Percentiles rank a stretch among this genome's conserved stretches.
phyloP scores from a whole-genome alignment of 352 stramenopile genomes.

The Blastocystis sp. region DNA sequence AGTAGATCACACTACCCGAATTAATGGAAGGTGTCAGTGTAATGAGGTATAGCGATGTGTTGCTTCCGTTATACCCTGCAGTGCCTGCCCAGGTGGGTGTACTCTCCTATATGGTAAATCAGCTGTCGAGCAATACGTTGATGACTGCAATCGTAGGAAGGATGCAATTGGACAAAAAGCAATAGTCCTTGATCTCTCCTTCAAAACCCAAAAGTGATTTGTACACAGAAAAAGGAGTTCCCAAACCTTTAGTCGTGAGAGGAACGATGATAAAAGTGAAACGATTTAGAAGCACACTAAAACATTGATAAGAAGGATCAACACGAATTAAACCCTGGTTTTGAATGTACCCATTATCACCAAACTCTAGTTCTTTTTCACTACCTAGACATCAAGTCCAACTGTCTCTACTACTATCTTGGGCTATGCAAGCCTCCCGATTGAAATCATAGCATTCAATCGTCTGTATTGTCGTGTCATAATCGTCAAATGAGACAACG shows the following conservation, averaged over 20 bases:
- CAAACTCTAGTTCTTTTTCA: slow-evolving; percentile 28
- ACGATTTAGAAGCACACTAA: slow-evolving; percentile 14
- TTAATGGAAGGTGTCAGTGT: neutral
- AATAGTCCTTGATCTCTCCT: slow-evolving; percentile 41
- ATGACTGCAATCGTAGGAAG: slow-evolving; percentile 21
- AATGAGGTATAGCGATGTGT: neutral
- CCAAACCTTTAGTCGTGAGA: neutral
- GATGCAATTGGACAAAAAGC: slow-evolving; percentile 25
- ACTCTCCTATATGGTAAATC: neutral
- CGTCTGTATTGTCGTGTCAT: neutral
- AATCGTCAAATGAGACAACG: neutral
- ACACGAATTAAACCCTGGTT: slow-evolving; percentile 38
- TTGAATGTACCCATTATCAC: slow-evolving; percentile 1
- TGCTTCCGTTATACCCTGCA: slow-evolving; percentile 32
- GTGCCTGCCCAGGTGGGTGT: slow-evolving; percentile 29
- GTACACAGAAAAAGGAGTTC: slow-evolving; percentile 17
- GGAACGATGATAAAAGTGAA: slow-evolving; percentile 33
- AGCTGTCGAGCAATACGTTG: neutral
- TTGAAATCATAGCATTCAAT: slow-evolving; percentile 45
- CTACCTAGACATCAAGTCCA: neutral
- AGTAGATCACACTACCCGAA: neutral
- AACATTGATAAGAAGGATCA: slow-evolving; percentile 28
- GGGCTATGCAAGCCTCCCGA: neutral
- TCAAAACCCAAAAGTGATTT: neutral
- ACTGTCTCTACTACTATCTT: neutral